Evolutionary conservation across 305 asterid species (phyloP), one percentile per base, ranked within the genome.

Genomic region (Galium porrigens): DNA sequence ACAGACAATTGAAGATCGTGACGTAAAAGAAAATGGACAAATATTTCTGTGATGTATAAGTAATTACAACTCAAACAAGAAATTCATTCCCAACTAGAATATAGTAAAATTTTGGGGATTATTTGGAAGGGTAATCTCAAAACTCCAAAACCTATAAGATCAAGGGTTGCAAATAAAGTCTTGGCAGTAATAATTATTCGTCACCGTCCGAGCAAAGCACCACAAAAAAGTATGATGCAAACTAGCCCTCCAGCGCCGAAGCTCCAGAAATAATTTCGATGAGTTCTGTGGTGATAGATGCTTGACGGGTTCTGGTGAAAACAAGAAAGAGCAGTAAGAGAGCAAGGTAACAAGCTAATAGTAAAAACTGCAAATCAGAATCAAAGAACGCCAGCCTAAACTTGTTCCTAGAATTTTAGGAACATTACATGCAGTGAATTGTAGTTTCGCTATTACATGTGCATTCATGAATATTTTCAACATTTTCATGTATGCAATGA

Each of bases 251-350:
- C 73, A 92, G 68, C 32, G 99, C 99, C 12, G 96, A 84, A 74
- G 99, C 99, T 84, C 99, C 99, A 66, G 96, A 92, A 57, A 92
- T 92, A 73, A 92, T 92, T 88, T 92, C 97, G 20, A 58, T 87
- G 80, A 89, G 77, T 41, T 92, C 99, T 0, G 99, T 92, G 41
- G 99, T 92, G 85, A 92, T 92, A 66, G 95, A 78, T 66, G 99
- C 99, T 87, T 92, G 99, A 73, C 97, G 96, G 71, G 99, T 92
- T 79, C 97, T 92, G 94, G 46, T 36, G 46, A 30, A 58, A 48
- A 36, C 22, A 59, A 27, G 58, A 15, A 9, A 64, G 59, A 64
- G 70, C 55, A 11, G 58, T 49, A 10, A 68, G 58, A 62, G 20
- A 53, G 14, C 32, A 44, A 8, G 46, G 59, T 49, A 34, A 54